A percentile compares a stretch with the other conserved stretches of the same genome.
Evolutionary conservation across 2,329 filamentous ascomycete species (phyloP).

Genomic region (Cladobotryum mycophilum): DNA sequence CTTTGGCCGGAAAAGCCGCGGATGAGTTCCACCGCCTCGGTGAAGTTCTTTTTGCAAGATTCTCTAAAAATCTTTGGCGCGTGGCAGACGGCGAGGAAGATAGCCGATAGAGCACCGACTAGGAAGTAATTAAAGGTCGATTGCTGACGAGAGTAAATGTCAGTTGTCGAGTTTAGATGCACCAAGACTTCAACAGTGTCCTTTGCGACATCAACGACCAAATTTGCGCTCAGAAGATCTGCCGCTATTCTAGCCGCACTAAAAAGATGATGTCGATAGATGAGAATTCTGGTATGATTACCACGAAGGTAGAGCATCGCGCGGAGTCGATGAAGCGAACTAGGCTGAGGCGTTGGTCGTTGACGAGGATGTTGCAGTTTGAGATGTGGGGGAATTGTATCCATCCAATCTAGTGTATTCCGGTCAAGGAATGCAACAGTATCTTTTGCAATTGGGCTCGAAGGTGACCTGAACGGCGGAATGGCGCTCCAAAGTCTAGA

Average conservation of each 20-base stretch:
- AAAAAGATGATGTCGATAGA: constrained; percentile 36
- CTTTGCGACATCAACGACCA: constrained; percentile 27
- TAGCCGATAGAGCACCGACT: constrained; percentile 24
- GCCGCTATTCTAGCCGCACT: constrained; percentile 29
- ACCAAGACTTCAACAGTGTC: constrained; percentile 18
- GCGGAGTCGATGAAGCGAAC: constrained; percentile 33
- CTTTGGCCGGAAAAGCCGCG: constrained; percentile 27
- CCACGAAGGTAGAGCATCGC: constrained; percentile 37
- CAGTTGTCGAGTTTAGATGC: constrained; percentile 18
- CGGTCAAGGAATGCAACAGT: constrained; percentile 34
- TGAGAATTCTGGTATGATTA: constrained; percentile 37
- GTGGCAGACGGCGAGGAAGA: constrained; percentile 40
- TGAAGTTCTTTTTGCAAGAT: constrained; percentile 26
- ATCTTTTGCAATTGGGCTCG: constrained; percentile 31
- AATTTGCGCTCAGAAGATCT: constrained; percentile 27
- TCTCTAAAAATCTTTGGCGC: constrained; percentile 36
- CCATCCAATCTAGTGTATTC: constrained; percentile 39
- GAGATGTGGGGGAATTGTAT: constrained; percentile 37
- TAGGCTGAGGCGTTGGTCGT: constrained; percentile 27
- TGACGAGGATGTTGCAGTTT: constrained; percentile 31
- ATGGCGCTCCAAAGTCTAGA: constrained; percentile 42
- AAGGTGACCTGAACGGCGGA: constrained; percentile 28
- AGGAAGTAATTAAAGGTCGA: constrained; percentile 22
- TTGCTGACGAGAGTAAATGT: constrained; percentile 21
- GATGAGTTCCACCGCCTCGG: constrained; percentile 27